Evolutionary conservation across 768 basidiomycete genomes (phyloP), one percentile per base, ranked within the genome.

Genomic region (Lactifluus volemus): DNA sequence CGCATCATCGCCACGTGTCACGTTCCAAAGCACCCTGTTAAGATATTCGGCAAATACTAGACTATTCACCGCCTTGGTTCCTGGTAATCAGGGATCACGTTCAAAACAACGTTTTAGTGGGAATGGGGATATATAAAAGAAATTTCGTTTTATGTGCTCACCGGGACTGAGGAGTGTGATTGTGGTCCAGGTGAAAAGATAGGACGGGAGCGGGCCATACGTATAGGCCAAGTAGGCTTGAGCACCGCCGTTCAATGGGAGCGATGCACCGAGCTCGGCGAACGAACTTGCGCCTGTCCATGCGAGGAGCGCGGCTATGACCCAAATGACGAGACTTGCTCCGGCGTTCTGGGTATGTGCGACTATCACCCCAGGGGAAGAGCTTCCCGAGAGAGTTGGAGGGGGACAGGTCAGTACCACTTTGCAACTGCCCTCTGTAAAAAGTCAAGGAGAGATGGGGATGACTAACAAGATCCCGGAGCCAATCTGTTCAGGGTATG

Each of bases 51-150:
- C 57, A 25, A 58, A 51, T 11, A 58, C 57, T n/a, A 58, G 49
- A 32, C 57, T 58, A 38, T 42, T 58, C 41, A 58, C 57, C 14
- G 57, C 57, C 57, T 51, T 58, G 12, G 57, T 58, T 25, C 57
- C 49, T 58, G 21, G 3, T 32, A 48, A 8, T 32, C 12, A 25
- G 25, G 25, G 25, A 25, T 25, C 25, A 25, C 25, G 25, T 25
- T 25, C 25, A 25, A 25, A 25, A 25, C 25, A 25, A 25, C 2
- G 25, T 25, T 25, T 25, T 25, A 2, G 25, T 25, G 25, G 25
- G 25, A 25, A 25, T 25, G 25, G 25, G 25, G 25, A 25, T 25
- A n/a, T n/a, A n/a, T n/a, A n/a, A n/a, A n/a, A n/a, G n/a, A n/a
- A n/a, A n/a, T n/a, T 25, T 25, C 25, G 25, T 25, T 25, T 25